Conservation (phyloP, 208 protist genomes). For the Trypanosoma cruzi region DNA sequence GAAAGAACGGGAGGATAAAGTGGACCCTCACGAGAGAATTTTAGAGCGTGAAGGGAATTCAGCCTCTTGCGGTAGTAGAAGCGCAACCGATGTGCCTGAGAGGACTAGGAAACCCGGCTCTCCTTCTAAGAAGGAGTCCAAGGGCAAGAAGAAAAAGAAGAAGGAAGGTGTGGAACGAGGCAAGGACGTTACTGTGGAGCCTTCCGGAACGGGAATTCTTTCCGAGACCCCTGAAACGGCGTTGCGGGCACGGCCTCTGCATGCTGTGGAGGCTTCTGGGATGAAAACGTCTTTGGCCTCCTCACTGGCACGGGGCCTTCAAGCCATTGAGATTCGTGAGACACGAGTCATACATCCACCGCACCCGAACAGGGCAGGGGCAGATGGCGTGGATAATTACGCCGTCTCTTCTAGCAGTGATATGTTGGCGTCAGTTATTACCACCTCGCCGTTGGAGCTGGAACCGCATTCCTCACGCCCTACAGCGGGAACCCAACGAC, state of each 20-base stretch:
- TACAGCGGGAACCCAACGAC: not conserved
- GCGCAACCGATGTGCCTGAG: not conserved
- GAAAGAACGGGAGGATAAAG: not conserved
- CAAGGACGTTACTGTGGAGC: not conserved
- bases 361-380: too few relatives aligned
- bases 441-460: not conserved
- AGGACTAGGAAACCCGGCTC: too few relatives aligned
- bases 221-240: not conserved
- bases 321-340: conserved; percentile 3
- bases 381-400: not conserved
- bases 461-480: not conserved
- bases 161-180: not conserved
- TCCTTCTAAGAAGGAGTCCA: not conserved
- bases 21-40: not conserved
- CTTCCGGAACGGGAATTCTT: not conserved
- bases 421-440: too few relatives aligned
- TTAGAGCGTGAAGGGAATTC: too few relatives aligned
- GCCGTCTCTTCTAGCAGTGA: not conserved
- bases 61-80: not conserved
- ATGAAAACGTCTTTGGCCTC: not conserved
- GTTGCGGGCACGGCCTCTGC: not conserved
- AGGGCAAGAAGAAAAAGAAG: not conserved
- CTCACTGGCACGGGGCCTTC: not conserved
- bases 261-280: not conserved
- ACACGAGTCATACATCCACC: not conserved